These are phyloP conservation scores for Carallia pectinifolia DNA, from an alignment of 345 rosid species.

Conservation along the genomic window DNA sequence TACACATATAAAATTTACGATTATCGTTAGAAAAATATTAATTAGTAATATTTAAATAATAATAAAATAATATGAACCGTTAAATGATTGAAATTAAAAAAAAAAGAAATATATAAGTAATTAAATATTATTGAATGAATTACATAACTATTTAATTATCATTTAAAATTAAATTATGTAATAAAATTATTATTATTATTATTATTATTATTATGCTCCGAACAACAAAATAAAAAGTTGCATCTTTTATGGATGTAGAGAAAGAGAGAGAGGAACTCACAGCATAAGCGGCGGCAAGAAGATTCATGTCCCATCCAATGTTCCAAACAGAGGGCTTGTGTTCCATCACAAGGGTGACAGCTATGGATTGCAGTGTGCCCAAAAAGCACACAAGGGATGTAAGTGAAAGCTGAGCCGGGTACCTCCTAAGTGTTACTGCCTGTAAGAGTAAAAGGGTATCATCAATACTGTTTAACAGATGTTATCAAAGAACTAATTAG, in stretches of 20 bases:
- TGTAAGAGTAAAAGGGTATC: background rate
- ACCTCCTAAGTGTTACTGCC: constrained; percentile 20
- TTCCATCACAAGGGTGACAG: constrained; percentile 29
- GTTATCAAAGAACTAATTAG: background rate
- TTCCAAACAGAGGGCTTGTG: constrained; percentile 25
- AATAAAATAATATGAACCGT: no score
- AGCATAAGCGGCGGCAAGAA: constrained; percentile 33
- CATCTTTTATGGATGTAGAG: background rate
- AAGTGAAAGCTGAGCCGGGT: constrained; percentile 25
- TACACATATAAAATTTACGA: background rate
- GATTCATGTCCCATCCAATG: constrained; percentile 29
- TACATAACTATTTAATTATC: no score
- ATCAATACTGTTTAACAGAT: background rate
- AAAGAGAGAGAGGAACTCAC: constrained; percentile 6
- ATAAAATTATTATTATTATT: no score
- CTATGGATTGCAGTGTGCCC: constrained; percentile 29
- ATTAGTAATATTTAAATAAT: no score
- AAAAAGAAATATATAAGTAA: no score
- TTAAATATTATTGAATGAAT: no score
- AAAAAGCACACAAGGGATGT: constrained; percentile 25
- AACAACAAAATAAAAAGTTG: background rate
- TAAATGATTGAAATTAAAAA: no score
- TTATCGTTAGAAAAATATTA: background rate
- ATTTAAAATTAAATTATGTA: no score
- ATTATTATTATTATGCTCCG: background rate